Evolutionary conservation across 2,329 filamentous ascomycete genomes (phyloP).

Genomic region (Alternaria triticimaculans): DNA sequence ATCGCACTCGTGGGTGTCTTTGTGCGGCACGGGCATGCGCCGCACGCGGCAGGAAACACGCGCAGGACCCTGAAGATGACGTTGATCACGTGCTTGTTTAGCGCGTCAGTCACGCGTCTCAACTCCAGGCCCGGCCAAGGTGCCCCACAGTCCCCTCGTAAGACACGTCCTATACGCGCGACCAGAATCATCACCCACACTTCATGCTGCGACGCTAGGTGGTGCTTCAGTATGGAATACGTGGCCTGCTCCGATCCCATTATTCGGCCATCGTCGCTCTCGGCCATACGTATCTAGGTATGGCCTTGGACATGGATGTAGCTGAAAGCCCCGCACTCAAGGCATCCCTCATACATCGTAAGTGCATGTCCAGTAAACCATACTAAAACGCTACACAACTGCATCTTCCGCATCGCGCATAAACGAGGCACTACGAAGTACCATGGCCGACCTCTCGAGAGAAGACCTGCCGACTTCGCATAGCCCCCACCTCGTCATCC

Average conservation of each 20-base stretch:
- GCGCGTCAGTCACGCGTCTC: background rate
- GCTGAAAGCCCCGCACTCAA: background rate
- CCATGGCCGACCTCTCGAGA: background rate
- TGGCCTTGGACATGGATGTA: background rate
- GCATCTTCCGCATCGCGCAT: background rate
- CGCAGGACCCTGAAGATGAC: background rate
- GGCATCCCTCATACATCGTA: background rate
- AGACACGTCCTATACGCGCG: background rate
- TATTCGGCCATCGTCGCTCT: background rate
- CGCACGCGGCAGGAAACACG: background rate
- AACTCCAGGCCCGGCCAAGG: too few relatives aligned
- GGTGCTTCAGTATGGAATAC: background rate
- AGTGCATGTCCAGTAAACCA: background rate
- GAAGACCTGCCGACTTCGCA: background rate
- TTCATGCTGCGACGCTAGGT: background rate
- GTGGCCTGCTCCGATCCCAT: background rate
- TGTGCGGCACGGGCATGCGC: background rate
- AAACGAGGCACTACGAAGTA: background rate
- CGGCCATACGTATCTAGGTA: background rate
- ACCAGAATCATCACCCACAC: background rate
- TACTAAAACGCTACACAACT: background rate
- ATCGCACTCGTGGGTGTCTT: background rate
- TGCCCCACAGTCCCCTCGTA: background rate
- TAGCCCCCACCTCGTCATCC: background rate
- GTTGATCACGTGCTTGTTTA: background rate